phyloP scores from a whole-genome alignment of 1,139 yeast species.

The Lodderomyces pseudojiufengensis region DNA sequence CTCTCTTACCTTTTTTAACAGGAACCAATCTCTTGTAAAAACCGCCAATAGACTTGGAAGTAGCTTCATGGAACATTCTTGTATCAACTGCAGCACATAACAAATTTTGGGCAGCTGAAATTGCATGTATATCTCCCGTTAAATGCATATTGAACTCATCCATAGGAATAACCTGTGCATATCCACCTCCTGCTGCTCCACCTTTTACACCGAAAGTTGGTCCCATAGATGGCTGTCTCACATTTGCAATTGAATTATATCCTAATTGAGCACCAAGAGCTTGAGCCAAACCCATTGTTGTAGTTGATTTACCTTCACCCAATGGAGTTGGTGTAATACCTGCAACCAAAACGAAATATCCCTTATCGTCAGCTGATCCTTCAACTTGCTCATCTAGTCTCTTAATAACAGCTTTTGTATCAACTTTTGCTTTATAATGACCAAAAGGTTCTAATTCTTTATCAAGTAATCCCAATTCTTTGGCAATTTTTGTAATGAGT shows the following conservation, averaged over 20 bases:
- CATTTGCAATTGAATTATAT: slow-evolving; percentile 69
- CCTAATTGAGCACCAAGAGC: slow-evolving; percentile 75
- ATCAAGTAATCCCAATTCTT: slow-evolving; percentile 59
- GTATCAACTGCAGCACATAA: slow-evolving; percentile 84
- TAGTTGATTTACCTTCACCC: slow-evolving; percentile 81
- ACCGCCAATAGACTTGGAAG: slow-evolving; percentile 61
- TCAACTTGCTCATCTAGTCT: slow-evolving; percentile 55
- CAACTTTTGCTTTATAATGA: slow-evolving; percentile 70
- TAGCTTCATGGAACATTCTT: slow-evolving; percentile 74
- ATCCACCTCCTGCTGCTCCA: slow-evolving; percentile 90
- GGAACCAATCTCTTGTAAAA: slow-evolving; percentile 73
- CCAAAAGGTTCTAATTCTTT: slow-evolving; percentile 71
- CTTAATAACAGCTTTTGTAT: slow-evolving; percentile 50
- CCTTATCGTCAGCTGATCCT: slow-evolving; percentile 42
- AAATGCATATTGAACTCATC: slow-evolving; percentile 83
- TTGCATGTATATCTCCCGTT: slow-evolving; percentile 83
- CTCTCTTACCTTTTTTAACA: slow-evolving; percentile 59
- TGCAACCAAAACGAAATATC: slow-evolving; percentile 68
- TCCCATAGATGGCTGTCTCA: slow-evolving; percentile 85
- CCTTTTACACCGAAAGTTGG: slow-evolving; percentile 87
- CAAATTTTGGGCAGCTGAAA: slow-evolving; percentile 74
- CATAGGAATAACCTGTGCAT: slow-evolving; percentile 83
- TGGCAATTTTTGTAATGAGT: slow-evolving; percentile 58
- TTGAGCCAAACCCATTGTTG: slow-evolving; percentile 76
- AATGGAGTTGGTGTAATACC: slow-evolving; percentile 83